phyloP scores from a whole-genome alignment of 352 stramenopile species.

The Pythium apleroticum region DNA sequence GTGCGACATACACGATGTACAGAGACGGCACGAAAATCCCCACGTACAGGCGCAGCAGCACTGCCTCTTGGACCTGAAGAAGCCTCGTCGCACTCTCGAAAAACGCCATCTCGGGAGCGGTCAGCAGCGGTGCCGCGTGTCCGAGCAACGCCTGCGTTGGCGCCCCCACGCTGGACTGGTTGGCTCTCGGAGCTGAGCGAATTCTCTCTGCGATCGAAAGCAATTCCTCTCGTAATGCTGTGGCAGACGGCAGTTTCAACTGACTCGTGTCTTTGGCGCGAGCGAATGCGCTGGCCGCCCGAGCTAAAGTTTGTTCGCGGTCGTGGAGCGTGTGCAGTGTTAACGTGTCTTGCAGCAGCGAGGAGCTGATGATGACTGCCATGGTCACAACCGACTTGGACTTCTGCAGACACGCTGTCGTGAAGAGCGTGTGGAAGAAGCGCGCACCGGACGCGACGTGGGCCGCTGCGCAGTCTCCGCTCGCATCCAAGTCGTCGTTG shows the following conservation, averaged over 20 bases:
- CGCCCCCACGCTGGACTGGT: no score
- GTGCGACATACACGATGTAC: background rate
- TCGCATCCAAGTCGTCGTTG: background rate
- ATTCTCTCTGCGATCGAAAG: no score
- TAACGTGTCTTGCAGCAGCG: background rate
- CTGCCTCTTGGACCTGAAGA: conserved; percentile 8
- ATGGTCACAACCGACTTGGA: conserved; percentile 4
- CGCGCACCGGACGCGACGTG: conserved; percentile 10
- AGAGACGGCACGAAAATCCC: conserved; percentile 13
- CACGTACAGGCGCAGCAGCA: conserved; percentile 17
- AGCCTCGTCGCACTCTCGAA: background rate
- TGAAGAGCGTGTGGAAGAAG: conserved; percentile 21
- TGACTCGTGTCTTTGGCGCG: no score
- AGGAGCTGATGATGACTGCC: background rate
- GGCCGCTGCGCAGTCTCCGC: background rate
- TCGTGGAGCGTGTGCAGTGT: background rate
- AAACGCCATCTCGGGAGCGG: background rate
- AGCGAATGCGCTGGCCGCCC: no score
- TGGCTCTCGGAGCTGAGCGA: no score
- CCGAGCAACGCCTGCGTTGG: no score
- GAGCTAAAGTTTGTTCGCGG: no score
- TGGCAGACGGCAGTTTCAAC: no score
- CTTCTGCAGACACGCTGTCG: conserved; percentile 4
- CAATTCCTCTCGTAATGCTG: no score
- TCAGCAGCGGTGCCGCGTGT: no score